Evolutionary conservation across 441 rosid species (phyloP).

Genomic region (Populus hybrid): DNA sequence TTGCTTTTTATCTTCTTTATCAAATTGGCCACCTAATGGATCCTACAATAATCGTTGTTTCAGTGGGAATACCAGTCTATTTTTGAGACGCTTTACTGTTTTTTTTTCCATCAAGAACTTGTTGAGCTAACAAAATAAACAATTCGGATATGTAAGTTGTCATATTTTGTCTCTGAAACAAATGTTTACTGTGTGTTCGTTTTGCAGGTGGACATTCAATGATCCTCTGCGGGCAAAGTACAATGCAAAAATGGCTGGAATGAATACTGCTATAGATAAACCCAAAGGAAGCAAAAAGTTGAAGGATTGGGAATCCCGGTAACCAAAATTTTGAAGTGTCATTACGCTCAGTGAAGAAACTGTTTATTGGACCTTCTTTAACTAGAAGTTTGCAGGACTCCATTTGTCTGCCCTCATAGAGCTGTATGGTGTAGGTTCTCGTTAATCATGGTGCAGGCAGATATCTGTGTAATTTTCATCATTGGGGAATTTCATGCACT

Average conservation of each 20-base stretch:
- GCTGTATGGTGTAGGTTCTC: background rate
- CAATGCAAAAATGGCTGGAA: constrained; percentile 86
- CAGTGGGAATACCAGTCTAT: background rate
- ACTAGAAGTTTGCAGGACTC: background rate
- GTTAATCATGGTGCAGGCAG: background rate
- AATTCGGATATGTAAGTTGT: background rate
- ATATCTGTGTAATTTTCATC: background rate
- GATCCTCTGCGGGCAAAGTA: constrained; percentile 81
- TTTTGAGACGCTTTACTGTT: background rate
- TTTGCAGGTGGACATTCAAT: constrained; percentile 75
- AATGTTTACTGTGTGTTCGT: constrained; percentile 4
- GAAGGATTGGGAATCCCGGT: constrained; percentile 70
- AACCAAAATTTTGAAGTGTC: background rate
- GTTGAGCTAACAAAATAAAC: background rate
- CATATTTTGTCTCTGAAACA: background rate
- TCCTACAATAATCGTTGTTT: background rate
- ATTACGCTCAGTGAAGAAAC: no score
- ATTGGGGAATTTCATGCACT: background rate
- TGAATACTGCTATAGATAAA: constrained; percentile 71
- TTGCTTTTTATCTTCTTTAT: background rate
- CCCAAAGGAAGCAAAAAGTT: constrained; percentile 95
- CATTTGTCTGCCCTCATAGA: background rate
- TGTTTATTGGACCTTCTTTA: background rate
- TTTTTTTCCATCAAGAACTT: background rate
- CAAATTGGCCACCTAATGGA: background rate